Evolutionary conservation across 2,329 filamentous ascomycete species (phyloP).

Genomic region (Microthyrium microscopicum): DNA sequence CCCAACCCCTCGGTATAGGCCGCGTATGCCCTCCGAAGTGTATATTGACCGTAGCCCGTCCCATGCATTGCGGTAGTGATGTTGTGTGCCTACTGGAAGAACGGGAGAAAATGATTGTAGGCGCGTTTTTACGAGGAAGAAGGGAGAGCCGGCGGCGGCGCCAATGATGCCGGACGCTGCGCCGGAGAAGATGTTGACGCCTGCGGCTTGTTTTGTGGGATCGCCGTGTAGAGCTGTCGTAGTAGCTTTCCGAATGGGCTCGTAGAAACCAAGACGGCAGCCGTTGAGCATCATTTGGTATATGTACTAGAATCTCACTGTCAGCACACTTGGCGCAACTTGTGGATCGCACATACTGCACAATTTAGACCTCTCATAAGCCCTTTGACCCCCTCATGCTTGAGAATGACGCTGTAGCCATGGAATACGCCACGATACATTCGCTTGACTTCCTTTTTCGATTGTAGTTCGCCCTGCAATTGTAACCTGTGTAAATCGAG

Average conservation of each 20-base stretch:
- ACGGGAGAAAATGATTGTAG: constrained; percentile 88
- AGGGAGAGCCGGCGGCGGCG: constrained; percentile 82
- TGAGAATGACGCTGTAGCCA: constrained; percentile 74
- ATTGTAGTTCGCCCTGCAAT: constrained; percentile 85
- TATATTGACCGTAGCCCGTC: constrained; percentile 77
- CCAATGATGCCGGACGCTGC: constrained; percentile 80
- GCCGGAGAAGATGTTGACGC: constrained; percentile 85
- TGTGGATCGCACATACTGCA: constrained; percentile 35
- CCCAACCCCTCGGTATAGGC: constrained; percentile 76
- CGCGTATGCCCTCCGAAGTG: constrained; percentile 54
- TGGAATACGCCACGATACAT: constrained; percentile 86
- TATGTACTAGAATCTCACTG: constrained; percentile 43
- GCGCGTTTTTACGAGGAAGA: constrained; percentile 95
- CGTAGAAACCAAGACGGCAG: constrained; percentile 93
- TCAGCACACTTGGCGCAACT: neutral
- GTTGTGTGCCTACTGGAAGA: constrained; percentile 90
- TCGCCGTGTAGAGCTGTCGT: constrained; percentile 57
- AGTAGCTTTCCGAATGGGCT: constrained; percentile 65
- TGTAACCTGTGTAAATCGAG: constrained; percentile 49
- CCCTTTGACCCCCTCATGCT: constrained; percentile 74
- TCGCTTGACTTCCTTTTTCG: constrained; percentile 67
- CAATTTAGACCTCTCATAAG: constrained; percentile 80
- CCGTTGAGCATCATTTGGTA: constrained; percentile 96
- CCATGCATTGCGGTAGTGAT: constrained; percentile 70
- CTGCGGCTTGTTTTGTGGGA: constrained; percentile 61